phyloP scores from a whole-genome alignment of 2,329 filamentous ascomycete genomes.

The Zasmidium angulare region DNA sequence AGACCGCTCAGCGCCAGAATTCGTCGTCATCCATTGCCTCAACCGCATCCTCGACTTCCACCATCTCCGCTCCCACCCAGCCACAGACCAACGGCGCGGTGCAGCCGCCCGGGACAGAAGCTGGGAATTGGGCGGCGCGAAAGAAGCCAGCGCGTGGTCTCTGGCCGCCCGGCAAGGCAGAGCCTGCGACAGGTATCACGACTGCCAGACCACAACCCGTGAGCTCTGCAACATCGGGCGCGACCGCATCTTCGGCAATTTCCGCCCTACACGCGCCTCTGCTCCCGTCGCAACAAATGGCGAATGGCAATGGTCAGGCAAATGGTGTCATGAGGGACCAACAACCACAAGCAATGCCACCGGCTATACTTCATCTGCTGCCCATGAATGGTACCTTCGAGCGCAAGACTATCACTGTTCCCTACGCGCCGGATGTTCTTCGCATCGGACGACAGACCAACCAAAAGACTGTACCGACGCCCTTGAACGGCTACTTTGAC shows the following conservation, averaged over 20 bases:
- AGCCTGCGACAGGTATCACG: slow-evolving; percentile 63
- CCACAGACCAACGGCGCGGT: slow-evolving; percentile 54
- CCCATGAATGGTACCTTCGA: slow-evolving; percentile 97
- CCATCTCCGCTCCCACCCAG: slow-evolving; percentile 57
- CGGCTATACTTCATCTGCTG: slow-evolving; percentile 79
- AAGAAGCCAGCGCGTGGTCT: slow-evolving; percentile 57
- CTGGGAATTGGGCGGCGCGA: slow-evolving; percentile 44
- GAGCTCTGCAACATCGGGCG: slow-evolving; percentile 57
- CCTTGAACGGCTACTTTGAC: slow-evolving; percentile 92
- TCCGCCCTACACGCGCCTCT: slow-evolving; percentile 64
- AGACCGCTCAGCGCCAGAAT: slow-evolving; percentile 80
- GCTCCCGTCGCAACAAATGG: slow-evolving; percentile 67
- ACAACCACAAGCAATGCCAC: slow-evolving; percentile 53
- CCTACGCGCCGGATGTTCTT: slow-evolving; percentile 89
- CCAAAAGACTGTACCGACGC: slow-evolving; percentile 88
- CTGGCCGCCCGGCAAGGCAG: slow-evolving; percentile 66
- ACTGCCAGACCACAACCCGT: slow-evolving; percentile 63
- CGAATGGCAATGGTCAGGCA: slow-evolving; percentile 58
- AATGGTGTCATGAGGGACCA: slow-evolving; percentile 56
- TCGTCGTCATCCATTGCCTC: slow-evolving; percentile 81
- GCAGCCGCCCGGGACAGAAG: slow-evolving; percentile 42
- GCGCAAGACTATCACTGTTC: slow-evolving; percentile 91
- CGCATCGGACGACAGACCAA: slow-evolving; percentile 96
- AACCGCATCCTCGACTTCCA: slow-evolving; percentile 64
- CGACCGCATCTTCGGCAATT: slow-evolving; percentile 61